Evolutionary conservation across 495 filamentous ascomycete genomes (phyloP).

Genomic region (Cladorrhinum samala): DNA sequence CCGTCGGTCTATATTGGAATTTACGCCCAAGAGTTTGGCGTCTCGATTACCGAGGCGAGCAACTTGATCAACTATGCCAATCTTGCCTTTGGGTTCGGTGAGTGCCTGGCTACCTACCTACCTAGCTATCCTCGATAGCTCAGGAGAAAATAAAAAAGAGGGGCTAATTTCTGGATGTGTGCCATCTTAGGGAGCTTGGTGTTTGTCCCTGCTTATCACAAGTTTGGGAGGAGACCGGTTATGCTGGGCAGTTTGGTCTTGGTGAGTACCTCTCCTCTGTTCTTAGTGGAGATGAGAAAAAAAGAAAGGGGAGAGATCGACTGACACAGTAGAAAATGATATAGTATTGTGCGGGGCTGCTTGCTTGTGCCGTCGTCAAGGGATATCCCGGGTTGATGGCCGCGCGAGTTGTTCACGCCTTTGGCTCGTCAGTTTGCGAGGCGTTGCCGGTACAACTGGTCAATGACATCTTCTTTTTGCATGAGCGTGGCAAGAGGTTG

Average conservation of each 20-base stretch:
- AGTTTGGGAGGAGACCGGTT: constrained; percentile 54
- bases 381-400: constrained; percentile 50
- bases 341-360: constrained; percentile 51
- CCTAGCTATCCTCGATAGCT: no score
- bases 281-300: no score
- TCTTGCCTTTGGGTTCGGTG: constrained; percentile 56
- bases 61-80: constrained; percentile 58
- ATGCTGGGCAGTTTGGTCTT: constrained; percentile 49
- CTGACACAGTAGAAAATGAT: no score
- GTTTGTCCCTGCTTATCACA: constrained; percentile 55
- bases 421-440: constrained; percentile 57
- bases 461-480: constrained; percentile 62
- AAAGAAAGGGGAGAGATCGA: no score
- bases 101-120: no score
- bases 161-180: no score
- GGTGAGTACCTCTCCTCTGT: constrained; percentile 30
- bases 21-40: constrained; percentile 49
- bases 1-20: constrained; percentile 56
- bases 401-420: constrained; percentile 48
- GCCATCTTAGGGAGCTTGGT: constrained; percentile 50
- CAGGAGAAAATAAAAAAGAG: no score
- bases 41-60: constrained; percentile 45
- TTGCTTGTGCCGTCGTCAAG: constrained; percentile 48
- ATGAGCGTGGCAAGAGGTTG: constrained; percentile 53
- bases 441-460: constrained; percentile 58